Evolutionary conservation across 306 rosid genomes (phyloP), one percentile per base, ranked within the genome.

Genomic region (Lathyrus sativus): DNA sequence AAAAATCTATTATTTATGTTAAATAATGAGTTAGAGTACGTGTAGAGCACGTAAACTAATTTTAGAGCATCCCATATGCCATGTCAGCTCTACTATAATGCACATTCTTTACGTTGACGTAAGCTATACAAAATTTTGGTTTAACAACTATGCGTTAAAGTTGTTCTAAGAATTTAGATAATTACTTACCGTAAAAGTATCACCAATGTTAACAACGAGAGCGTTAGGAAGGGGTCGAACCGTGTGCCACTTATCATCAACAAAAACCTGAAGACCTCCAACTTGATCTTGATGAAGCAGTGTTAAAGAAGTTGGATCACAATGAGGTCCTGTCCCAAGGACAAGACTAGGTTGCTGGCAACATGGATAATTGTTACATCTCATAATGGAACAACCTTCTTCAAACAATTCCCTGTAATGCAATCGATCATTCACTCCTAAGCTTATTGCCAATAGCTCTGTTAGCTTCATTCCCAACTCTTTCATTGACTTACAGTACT

Each of bases 321-420:
- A 83, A 44, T 92, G 98, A 2, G 98, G 91, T 19, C 96, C 96
- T 0, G 95, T 87, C 6, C 98, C 96, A 0, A 89, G 81, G 2
- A 85, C 71, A 14, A 71, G 78, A 11, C 29, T 68, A 8, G 95
- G 91, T 33, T 84, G 56, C 12, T 70, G 19, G 75, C 96, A 89
- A 37, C 29, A 11, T 38, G 96, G 98, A 76, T 91, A 91, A 65
- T 80, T 75, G 82, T 91, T 91, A 77, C 87, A 85, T 78, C 98
- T 83, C 87, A 89, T 76, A 17, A 91, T 85, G 3, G 91, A 82
- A 58, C 59, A 74, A 4, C 80, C 85, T 18, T 87, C 95, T 46
- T 81, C 80, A 44, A 91, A 91, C 68, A 84, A 76, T 0, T 81
- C 69, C 11, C 41, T 87, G 62, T 69, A 88, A 31, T 85, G 74